Evolutionary conservation across 768 basidiomycete species (phyloP).

Genomic region (Phaffia tasmanica): DNA sequence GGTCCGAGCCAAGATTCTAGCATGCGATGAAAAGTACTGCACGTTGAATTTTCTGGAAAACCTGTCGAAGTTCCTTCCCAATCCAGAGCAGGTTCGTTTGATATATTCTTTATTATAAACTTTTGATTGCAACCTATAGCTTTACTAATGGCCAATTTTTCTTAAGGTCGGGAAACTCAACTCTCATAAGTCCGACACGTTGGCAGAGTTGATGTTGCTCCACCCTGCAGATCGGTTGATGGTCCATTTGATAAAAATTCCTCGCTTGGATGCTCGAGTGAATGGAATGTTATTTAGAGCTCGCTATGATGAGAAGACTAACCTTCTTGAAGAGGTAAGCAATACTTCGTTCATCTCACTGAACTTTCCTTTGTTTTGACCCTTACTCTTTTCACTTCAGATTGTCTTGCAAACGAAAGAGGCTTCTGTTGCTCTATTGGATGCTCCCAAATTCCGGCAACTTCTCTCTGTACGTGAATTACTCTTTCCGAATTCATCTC

Average conservation of each 20-base stretch:
- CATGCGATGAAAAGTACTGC: constrained; percentile 77
- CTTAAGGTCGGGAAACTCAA: constrained; percentile 73
- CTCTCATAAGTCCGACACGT: constrained; percentile 66
- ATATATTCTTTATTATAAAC: neutral
- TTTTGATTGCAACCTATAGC: neutral
- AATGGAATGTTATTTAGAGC: constrained; percentile 92
- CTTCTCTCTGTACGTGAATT: constrained; percentile 57
- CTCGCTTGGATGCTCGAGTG: constrained; percentile 73
- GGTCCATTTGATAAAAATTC: constrained; percentile 91
- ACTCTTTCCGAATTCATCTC: neutral
- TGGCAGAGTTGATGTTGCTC: constrained; percentile 73
- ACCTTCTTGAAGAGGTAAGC: constrained; percentile 66
- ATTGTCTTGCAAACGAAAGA: constrained; percentile 61
- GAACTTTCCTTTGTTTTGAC: neutral
- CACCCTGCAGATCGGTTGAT: constrained; percentile 92
- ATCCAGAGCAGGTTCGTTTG: constrained; percentile 65
- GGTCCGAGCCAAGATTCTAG: constrained; percentile 67
- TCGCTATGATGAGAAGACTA: constrained; percentile 74
- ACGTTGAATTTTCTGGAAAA: constrained; percentile 81
- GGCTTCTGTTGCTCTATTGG: constrained; percentile 65
- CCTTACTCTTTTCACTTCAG: neutral
- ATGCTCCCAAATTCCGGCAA: constrained; percentile 81
- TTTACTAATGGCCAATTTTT: neutral
- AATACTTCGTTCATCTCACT: neutral
- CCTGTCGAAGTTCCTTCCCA: constrained; percentile 73